Conservation (phyloP, 306 rosid genomes). For the Clitoria ternatea region DNA sequence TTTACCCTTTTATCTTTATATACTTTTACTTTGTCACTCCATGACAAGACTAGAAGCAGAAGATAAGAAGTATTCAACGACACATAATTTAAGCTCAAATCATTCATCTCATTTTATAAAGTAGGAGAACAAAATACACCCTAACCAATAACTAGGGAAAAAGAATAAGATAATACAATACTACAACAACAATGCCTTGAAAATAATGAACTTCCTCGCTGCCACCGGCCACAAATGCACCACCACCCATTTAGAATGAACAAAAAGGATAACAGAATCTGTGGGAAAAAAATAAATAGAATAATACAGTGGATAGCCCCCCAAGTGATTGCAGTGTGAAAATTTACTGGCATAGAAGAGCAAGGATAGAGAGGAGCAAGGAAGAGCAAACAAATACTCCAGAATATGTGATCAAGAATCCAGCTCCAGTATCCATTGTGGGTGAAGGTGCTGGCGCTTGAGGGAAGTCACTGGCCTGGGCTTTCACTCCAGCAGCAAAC, state of each 20-base stretch:
- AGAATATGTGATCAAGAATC: slow-evolving; percentile 34
- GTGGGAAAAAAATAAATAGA: not conserved
- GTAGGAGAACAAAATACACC: not conserved
- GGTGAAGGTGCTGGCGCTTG: slow-evolving; percentile 46
- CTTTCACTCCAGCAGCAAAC: slow-evolving; percentile 25
- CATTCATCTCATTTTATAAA: not conserved
- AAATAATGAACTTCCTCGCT: not conserved
- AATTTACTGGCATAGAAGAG: slow-evolving; percentile 33
- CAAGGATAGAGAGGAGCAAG: slow-evolving; percentile 34
- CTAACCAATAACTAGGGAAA: slow-evolving; percentile 19
- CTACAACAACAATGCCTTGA: not conserved
- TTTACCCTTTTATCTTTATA: not conserved
- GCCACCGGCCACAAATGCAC: not conserved
- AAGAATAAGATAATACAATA: slow-evolving; percentile 12
- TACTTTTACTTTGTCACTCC: not conserved
- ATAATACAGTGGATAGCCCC: not conserved
- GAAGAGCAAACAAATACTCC: slow-evolving; percentile 29
- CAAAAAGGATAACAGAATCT: not conserved
- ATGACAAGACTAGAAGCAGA: not conserved
- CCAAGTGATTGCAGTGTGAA: not conserved
- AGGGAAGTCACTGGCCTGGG: slow-evolving; percentile 23
- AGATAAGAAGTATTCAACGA: not conserved
- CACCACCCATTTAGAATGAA: not conserved
- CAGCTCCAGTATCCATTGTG: slow-evolving; percentile 41
- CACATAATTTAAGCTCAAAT: not conserved